Conservation (phyloP, 2,329 filamentous ascomycete species). For the Stachybotrys echinatus region DNA sequence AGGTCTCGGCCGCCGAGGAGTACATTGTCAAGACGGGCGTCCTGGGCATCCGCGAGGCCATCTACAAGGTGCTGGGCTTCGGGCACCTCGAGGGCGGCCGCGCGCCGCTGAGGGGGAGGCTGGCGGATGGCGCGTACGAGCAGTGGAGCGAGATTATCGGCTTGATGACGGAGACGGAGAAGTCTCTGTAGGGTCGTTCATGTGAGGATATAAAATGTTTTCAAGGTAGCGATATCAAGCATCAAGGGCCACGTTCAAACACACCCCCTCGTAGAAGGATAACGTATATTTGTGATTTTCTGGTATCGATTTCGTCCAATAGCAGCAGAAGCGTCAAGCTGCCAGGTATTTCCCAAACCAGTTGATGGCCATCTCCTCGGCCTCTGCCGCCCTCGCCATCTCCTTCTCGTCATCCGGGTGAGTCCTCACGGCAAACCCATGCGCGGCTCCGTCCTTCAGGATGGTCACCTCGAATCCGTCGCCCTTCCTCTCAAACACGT, state of each 20-base stretch:
- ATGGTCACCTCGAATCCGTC: constrained; percentile 3
- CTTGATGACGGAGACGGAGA: constrained; percentile 10
- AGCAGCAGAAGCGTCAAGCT: not conserved
- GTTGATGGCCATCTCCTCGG: constrained; percentile 30
- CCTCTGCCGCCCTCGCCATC: constrained; percentile 28
- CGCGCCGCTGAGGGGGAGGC: constrained; percentile 50
- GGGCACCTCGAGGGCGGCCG: constrained; percentile 54
- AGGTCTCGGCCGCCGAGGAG: constrained; percentile 56
- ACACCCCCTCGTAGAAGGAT: too few species aligned
- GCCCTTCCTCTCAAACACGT: constrained; percentile 22
- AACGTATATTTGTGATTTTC: too few species aligned
- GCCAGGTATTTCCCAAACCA: constrained; percentile 21
- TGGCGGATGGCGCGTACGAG: constrained; percentile 37
- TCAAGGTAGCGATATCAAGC: not conserved
- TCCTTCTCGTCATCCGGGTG: constrained; percentile 26
- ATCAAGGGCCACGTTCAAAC: too few species aligned
- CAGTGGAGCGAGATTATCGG: constrained; percentile 8
- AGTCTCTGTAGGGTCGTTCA: not conserved
- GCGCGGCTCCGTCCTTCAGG: constrained; percentile 23
- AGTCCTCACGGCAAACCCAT: constrained; percentile 33
- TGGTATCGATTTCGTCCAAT: too few species aligned
- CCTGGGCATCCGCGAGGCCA: constrained; percentile 60
- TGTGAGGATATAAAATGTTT: not conserved
- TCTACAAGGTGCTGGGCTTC: constrained; percentile 49
- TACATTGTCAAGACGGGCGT: constrained; percentile 56